Conservation (phyloP, 1,284 basidiomycete genomes). For the Hemileia vastatrix region DNA sequence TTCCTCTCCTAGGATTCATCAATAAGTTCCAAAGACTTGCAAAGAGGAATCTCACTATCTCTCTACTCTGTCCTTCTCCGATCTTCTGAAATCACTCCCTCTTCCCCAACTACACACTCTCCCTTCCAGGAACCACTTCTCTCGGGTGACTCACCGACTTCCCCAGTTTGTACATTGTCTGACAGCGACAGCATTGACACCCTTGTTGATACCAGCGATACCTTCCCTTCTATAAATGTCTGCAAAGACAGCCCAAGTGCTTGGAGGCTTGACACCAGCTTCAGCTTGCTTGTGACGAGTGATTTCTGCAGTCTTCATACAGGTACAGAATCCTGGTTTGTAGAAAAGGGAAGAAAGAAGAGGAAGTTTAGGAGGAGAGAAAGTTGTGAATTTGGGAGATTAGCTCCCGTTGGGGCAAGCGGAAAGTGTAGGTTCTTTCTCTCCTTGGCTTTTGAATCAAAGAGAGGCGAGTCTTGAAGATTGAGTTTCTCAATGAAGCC, state of each 20-base stretch:
- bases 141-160: constrained; percentile 57
- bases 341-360: not conserved
- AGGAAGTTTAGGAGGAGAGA: not conserved
- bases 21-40: no score
- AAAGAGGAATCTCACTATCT: no score
- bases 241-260: constrained; percentile 76
- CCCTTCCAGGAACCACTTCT: not conserved
- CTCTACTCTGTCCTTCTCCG: no score
- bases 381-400: not conserved
- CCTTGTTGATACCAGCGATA: constrained; percentile 94
- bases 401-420: not conserved
- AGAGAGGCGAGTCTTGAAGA: no score
- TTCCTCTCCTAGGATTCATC: no score
- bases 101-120: no score
- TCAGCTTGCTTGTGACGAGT: constrained; percentile 87
- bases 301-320: constrained; percentile 97
- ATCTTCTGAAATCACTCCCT: no score
- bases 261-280: constrained; percentile 73
- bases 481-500: no score
- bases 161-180: constrained; percentile 99
- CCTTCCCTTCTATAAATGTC: constrained; percentile 92
- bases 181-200: constrained; percentile 94
- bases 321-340: constrained; percentile 81
- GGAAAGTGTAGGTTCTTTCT: constrained; percentile 1
- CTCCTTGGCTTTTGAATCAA: constrained; percentile 27